Evolutionary conservation across 768 basidiomycete species (phyloP).

Genomic region (Nidula microcarpa): DNA sequence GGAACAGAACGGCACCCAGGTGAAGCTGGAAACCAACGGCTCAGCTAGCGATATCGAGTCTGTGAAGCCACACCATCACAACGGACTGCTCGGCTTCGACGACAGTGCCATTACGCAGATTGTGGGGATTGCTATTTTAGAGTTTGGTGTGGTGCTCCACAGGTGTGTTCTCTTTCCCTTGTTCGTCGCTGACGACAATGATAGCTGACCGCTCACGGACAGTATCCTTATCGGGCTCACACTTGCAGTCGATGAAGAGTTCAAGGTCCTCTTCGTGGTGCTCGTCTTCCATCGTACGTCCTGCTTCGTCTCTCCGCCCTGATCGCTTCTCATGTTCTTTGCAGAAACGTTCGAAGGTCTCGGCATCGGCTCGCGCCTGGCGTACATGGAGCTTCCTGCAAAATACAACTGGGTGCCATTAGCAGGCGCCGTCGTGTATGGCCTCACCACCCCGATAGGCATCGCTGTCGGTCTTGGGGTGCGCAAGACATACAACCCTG

Average conservation of each 20-base stretch:
- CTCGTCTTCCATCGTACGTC: conserved; percentile 87
- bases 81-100: conserved; percentile 15
- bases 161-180: conserved; percentile 35
- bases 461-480: conserved; percentile 83
- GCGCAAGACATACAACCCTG: conserved; percentile 77
- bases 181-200: background rate
- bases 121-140: conserved; percentile 86
- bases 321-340: background rate
- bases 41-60: conserved; percentile 22
- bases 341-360: conserved; percentile 92
- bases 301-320: background rate
- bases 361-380: conserved; percentile 87
- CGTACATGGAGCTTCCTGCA: conserved; percentile 61
- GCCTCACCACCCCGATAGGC: conserved; percentile 81
- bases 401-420: conserved; percentile 56
- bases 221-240: conserved; percentile 88
- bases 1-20: background rate
- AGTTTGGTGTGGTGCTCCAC: conserved; percentile 90
- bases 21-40: conserved; percentile 9
- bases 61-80: conserved; percentile 14
- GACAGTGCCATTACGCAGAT: conserved; percentile 63
- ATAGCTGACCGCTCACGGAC: conserved; percentile 2
- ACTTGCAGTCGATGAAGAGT: conserved; percentile 80
- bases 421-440: conserved; percentile 61
- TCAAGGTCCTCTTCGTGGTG: conserved; percentile 87